Evolutionary conservation across 441 rosid species (phyloP).

Genomic region (Viola pubescens): DNA sequence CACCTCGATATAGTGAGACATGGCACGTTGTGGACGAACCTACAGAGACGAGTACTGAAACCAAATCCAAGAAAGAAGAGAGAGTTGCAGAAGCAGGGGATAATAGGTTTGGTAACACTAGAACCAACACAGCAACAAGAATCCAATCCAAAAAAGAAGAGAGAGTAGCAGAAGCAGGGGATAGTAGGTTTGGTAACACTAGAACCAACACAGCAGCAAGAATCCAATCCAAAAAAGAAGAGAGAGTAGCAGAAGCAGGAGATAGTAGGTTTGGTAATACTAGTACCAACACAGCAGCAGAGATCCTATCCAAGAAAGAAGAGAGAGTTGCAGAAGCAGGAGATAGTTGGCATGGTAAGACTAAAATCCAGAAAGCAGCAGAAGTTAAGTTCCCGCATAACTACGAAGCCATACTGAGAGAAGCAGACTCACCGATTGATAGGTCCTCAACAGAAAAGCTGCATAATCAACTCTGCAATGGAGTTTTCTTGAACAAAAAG

Average conservation of each 20-base stretch:
- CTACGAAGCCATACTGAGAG: conserved; percentile 27
- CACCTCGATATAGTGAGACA: not conserved
- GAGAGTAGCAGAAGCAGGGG: no score
- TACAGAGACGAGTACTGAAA: not conserved
- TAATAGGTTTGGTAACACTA: no score
- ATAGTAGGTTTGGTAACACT: no score
- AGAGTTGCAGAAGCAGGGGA: not conserved
- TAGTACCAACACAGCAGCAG: not conserved
- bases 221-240: no score
- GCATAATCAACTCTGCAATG: conserved; percentile 27
- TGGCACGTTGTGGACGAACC: not conserved
- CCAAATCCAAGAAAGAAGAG: not conserved
- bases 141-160: no score
- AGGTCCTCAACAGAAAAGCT: conserved; percentile 25
- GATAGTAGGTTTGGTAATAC: not conserved
- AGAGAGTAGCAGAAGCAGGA: not conserved
- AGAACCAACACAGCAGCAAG: no score
- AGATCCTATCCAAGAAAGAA: not conserved
- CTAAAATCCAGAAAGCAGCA: not conserved
- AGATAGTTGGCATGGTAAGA: not conserved
- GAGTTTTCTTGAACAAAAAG: conserved; percentile 37
- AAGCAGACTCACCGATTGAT: conserved; percentile 30
- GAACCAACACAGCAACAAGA: no score
- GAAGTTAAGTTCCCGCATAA: conserved; percentile 31
- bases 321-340: not conserved